Evolutionary conservation across 306 rosid genomes (phyloP).

Genomic region (Gastrolobium bilobum): DNA sequence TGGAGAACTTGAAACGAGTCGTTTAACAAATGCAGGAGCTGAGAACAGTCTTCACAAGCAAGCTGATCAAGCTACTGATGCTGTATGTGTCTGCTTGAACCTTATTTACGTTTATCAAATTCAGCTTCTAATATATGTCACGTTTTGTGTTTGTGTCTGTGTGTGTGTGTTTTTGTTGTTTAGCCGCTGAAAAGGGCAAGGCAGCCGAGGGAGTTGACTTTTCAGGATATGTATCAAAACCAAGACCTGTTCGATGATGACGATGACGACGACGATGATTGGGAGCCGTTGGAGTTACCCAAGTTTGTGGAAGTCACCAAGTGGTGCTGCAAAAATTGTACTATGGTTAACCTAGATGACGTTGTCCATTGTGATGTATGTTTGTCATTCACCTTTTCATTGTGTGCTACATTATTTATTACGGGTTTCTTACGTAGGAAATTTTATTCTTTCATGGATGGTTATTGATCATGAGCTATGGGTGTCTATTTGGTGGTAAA

Average conservation of each 20-base stretch:
- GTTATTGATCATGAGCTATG: conserved; percentile 33
- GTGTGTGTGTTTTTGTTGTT: conserved; percentile 42
- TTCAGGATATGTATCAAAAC: conserved; percentile 72
- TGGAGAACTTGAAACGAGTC: conserved; percentile 57
- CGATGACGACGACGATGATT: conserved; percentile 78
- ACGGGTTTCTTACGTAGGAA: neutral
- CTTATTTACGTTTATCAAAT: neutral
- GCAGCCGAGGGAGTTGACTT: conserved; percentile 71
- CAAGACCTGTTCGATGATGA: conserved; percentile 65
- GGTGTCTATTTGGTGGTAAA: conserved; percentile 36
- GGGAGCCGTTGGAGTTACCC: conserved; percentile 80
- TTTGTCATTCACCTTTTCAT: conserved; percentile 46
- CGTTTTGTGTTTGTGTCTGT: neutral
- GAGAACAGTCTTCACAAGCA: conserved; percentile 63
- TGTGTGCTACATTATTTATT: neutral
- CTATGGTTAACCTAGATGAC: conserved; percentile 69
- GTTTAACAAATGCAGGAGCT: conserved; percentile 59
- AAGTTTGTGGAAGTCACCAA: conserved; percentile 63
- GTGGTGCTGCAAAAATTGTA: conserved; percentile 96
- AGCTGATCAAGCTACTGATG: conserved; percentile 50
- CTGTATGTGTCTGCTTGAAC: conserved; percentile 46
- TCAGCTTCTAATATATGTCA: neutral
- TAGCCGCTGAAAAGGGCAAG: conserved; percentile 62
- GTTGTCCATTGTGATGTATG: conserved; percentile 75
- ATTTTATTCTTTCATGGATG: conserved; percentile 32